Evolutionary conservation across 192 early-diverging fungal species (phyloP).

Genomic region (Rhizophagus prolifer): DNA sequence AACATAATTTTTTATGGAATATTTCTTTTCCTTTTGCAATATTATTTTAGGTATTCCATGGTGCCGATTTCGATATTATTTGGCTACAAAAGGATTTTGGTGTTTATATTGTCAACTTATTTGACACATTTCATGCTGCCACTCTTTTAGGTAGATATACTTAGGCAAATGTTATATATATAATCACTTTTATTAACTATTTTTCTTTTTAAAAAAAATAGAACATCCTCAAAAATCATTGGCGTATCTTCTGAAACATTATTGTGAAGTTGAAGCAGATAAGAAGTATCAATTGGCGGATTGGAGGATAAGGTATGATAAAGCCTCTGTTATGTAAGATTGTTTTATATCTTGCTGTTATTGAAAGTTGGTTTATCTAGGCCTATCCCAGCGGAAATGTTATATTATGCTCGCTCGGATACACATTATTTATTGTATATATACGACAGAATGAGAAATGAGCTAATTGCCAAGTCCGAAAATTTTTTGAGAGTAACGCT

Average conservation of each 20-base stretch:
- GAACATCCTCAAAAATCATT: conserved; percentile 78
- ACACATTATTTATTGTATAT: conserved; percentile 97
- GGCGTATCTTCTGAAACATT: conserved; percentile 77
- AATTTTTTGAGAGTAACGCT: conserved; percentile 66
- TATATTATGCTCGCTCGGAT: conserved; percentile 88
- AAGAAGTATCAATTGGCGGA: conserved; percentile 96
- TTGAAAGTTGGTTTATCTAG: conserved; percentile 37
- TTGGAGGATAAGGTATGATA: conserved; percentile 84
- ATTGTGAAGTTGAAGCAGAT: conserved; percentile 80
- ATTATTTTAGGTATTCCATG: conserved; percentile 71
- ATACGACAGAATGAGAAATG: conserved; percentile 89
- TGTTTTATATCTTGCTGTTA: conserved; percentile 27
- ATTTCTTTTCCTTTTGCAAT: not conserved
- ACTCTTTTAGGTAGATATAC: conserved; percentile 61
- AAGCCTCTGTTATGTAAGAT: not conserved
- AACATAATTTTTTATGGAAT: conserved; percentile 5
- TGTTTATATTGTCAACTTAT: conserved; percentile 92
- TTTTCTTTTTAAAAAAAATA: conserved; percentile 15
- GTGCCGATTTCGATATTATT: conserved; percentile 91
- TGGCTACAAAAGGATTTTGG: conserved; percentile 99
- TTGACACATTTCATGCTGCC: conserved; percentile 96
- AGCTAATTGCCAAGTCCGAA: conserved; percentile 67
- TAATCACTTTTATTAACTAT: not conserved
- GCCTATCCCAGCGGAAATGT: conserved; percentile 91
- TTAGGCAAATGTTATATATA: not conserved